Evolutionary conservation across 169 alveolate species (phyloP).

Genomic region (Miamiensis avidus): DNA sequence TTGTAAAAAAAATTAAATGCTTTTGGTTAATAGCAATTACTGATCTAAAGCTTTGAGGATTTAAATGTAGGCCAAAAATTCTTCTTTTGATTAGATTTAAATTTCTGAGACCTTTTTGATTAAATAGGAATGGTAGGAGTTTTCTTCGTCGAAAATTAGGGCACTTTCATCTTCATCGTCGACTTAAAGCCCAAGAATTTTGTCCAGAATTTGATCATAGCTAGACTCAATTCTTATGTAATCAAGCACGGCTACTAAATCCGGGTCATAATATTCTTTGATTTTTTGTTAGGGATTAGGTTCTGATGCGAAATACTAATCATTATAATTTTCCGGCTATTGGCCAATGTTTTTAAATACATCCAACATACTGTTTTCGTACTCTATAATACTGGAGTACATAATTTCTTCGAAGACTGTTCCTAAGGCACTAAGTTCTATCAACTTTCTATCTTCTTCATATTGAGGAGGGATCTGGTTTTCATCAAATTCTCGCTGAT

Average conservation of each 20-base stretch:
- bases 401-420: not conserved
- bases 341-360: not conserved
- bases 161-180: not conserved
- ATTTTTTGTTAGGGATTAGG: not conserved
- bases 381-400: not conserved
- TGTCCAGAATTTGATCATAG: not conserved
- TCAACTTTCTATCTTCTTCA: not conserved
- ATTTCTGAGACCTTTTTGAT: not conserved
- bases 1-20: too few species aligned
- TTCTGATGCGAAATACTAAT: not conserved
- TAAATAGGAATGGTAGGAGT: too few species aligned
- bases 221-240: not conserved
- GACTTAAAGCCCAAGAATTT: not conserved
- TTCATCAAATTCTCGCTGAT: not conserved
- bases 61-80: not conserved
- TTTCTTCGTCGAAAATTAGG: not conserved
- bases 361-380: not conserved
- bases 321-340: not conserved
- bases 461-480: not conserved
- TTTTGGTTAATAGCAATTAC: not conserved
- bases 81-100: not conserved
- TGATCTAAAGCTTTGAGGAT: not conserved
- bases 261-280: not conserved
- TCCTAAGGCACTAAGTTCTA: not conserved
- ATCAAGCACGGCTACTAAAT: not conserved